Evolutionary conservation across 192 early-diverging fungal genomes (phyloP).

Genomic region (Kappamyces sp.): DNA sequence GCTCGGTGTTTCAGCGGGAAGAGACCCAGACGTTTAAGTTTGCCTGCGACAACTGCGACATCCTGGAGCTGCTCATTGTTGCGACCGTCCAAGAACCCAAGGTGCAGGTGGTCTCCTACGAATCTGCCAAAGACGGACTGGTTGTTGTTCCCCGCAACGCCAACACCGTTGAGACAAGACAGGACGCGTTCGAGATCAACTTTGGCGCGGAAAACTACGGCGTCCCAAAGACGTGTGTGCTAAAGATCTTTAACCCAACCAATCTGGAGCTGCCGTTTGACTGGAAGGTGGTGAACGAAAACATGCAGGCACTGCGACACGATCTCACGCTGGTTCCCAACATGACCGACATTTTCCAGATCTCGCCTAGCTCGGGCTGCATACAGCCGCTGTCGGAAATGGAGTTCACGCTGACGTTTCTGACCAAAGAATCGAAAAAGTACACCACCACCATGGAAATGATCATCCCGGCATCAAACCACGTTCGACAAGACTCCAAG

Average conservation of each 20-base stretch:
- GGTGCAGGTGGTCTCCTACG: slow-evolving; percentile 15
- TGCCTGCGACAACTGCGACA: slow-evolving; percentile 45
- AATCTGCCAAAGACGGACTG: background rate
- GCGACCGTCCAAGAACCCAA: slow-evolving; percentile 31
- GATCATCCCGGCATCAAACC: slow-evolving; percentile 25
- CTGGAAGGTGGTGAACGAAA: slow-evolving; percentile 21
- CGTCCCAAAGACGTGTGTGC: slow-evolving; percentile 18
- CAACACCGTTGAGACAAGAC: background rate
- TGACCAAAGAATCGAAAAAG: slow-evolving; percentile 17
- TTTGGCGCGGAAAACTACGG: slow-evolving; percentile 35
- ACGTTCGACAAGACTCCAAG: slow-evolving; percentile 1
- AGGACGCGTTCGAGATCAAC: slow-evolving; percentile 9
- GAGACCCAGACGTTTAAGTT: slow-evolving; percentile 5
- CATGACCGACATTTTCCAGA: slow-evolving; percentile 19
- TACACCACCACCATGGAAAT: slow-evolving; percentile 30
- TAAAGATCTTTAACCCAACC: slow-evolving; percentile 32
- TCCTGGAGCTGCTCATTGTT: slow-evolving; percentile 26
- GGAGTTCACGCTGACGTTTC: slow-evolving; percentile 35
- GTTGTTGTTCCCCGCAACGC: background rate
- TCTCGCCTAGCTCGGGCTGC: slow-evolving; percentile 26
- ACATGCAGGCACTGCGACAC: slow-evolving; percentile 1
- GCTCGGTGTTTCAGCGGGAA: background rate
- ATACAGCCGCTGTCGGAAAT: slow-evolving; percentile 26
- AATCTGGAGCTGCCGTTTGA: slow-evolving; percentile 29
- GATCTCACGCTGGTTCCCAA: background rate